A percentile compares a stretch with the other conserved stretches of the same genome.
These are phyloP conservation scores for Nakazawaea ishiwadae DNA, from an alignment of 805 yeast genomes.

Conservation along the genomic window DNA sequence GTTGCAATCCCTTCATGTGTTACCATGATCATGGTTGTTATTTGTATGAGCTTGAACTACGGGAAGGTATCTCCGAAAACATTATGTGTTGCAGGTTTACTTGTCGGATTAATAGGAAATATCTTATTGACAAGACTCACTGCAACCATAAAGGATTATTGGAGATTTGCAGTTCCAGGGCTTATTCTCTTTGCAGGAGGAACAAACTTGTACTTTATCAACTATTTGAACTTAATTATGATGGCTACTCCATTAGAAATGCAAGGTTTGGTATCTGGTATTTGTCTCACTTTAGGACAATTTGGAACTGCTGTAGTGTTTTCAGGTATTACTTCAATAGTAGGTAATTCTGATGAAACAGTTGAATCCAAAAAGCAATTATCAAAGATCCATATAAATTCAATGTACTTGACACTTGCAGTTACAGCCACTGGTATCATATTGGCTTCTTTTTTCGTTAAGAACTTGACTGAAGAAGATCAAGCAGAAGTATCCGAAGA, in stretches of 20 bases:
- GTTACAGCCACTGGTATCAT: background rate
- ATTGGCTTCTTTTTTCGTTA: background rate
- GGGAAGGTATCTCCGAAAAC: background rate
- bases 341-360: constrained; percentile 17
- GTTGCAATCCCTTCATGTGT: background rate
- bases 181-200: constrained; percentile 20
- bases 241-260: constrained; percentile 30
- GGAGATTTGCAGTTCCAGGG: constrained; percentile 1
- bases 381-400: background rate
- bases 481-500: no score
- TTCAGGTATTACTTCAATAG: constrained; percentile 22
- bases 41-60: background rate
- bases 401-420: background rate
- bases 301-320: constrained; percentile 26
- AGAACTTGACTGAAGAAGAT: background rate
- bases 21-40: background rate
- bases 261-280: constrained; percentile 36
- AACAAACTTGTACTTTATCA: constrained; percentile 27
- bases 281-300: constrained; percentile 31
- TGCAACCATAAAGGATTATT: background rate
- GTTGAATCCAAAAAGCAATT: background rate
- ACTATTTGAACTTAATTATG: constrained; percentile 27
- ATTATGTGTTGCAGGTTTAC: background rate
- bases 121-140: background rate
- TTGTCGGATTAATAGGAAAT: background rate